phyloP scores from a whole-genome alignment of 257 asterid genomes.

The Datura wrightii region DNA sequence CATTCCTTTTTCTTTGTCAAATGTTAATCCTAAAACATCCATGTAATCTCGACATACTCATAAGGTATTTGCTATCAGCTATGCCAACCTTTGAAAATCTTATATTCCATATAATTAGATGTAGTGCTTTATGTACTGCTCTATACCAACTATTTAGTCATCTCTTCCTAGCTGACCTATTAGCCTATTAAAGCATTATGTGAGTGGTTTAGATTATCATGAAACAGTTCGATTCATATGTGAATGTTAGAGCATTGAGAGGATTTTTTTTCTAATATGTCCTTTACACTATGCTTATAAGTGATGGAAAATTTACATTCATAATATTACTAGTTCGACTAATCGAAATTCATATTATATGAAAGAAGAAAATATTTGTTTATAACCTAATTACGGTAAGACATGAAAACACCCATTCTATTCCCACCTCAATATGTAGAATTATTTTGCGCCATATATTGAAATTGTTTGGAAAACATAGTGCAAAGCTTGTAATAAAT shows the following conservation, averaged over 20 bases:
- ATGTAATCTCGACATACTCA: too few relatives aligned
- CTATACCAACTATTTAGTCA: too few relatives aligned
- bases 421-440: not conserved
- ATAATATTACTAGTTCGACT: too few relatives aligned
- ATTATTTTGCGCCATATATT: not conserved
- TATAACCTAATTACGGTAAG: not conserved
- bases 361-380: not conserved
- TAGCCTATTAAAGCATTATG: too few relatives aligned
- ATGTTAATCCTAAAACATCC: not conserved
- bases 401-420: not conserved
- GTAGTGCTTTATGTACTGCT: not conserved
- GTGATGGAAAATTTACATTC: too few relatives aligned
- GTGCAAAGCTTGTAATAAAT: not conserved
- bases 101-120: not conserved
- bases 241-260: too few relatives aligned
- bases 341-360: too few relatives aligned
- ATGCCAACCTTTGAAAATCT: not conserved
- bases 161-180: too few relatives aligned
- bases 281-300: too few relatives aligned
- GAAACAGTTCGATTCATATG: too few relatives aligned
- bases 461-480: not conserved
- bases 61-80: too few relatives aligned
- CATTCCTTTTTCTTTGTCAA: not conserved
- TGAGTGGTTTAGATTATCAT: not conserved
- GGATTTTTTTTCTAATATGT: too few relatives aligned